Evolutionary conservation across 2,329 filamentous ascomycete species (phyloP).

Genomic region (Dothistroma pini): DNA sequence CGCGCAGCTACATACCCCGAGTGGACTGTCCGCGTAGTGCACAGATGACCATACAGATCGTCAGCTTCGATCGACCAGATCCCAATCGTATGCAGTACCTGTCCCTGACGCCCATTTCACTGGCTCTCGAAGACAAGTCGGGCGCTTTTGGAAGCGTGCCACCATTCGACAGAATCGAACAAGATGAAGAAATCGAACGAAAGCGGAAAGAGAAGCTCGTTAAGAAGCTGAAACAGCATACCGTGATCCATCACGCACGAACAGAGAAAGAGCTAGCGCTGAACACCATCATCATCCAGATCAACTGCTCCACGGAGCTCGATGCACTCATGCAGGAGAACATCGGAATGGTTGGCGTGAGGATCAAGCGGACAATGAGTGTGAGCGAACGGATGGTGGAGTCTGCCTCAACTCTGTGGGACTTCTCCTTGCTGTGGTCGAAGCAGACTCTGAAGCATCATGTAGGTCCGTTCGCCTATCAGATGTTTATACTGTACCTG

Average conservation of each 20-base stretch:
- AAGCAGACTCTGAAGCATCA: slow-evolving; percentile 71
- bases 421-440: slow-evolving; percentile 64
- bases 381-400: slow-evolving; percentile 93
- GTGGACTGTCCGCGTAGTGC: slow-evolving; percentile 65
- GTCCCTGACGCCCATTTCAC: slow-evolving; percentile 80
- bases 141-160: slow-evolving; percentile 37
- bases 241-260: slow-evolving; percentile 69
- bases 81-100: slow-evolving; percentile 94
- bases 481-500: slow-evolving; percentile 70
- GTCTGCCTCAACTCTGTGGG: slow-evolving; percentile 81
- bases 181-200: slow-evolving; percentile 66
- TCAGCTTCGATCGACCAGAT: slow-evolving; percentile 81
- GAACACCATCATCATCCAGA: slow-evolving; percentile 79
- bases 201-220: slow-evolving; percentile 64
- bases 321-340: slow-evolving; percentile 84
- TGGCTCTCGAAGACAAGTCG: slow-evolving; percentile 74
- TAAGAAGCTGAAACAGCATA: slow-evolving; percentile 84
- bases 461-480: slow-evolving; percentile 70
- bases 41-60: slow-evolving; percentile 74
- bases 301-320: slow-evolving; percentile 94
- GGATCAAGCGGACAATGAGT: slow-evolving; percentile 79
- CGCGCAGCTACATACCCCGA: slow-evolving; percentile 57
- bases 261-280: slow-evolving; percentile 82
- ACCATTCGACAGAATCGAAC: slow-evolving; percentile 59
- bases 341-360: slow-evolving; percentile 72